Conservation (phyloP, 2,329 filamentous ascomycete genomes). For the Cercospora berteroae region DNA sequence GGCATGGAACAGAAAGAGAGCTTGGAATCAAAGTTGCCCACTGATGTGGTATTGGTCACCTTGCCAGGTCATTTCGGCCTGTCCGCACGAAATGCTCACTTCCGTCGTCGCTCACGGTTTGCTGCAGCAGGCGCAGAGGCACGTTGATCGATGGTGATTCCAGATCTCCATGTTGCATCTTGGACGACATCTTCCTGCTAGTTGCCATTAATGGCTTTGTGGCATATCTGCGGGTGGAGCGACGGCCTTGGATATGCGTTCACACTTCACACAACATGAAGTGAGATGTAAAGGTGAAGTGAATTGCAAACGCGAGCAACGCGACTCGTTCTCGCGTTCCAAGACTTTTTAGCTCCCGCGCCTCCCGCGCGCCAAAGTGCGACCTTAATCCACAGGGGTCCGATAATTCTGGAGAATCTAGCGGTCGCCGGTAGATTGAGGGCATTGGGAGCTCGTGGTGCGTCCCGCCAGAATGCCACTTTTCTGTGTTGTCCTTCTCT, state of each 20-base stretch:
- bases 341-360: not conserved
- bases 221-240: not conserved
- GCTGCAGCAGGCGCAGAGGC: not conserved
- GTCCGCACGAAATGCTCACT: not conserved
- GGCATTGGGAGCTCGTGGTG: conserved; percentile 1
- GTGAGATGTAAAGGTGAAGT: not conserved
- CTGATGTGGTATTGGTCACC: not conserved
- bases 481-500: not conserved
- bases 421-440: not conserved
- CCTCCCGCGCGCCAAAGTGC: not conserved
- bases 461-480: not conserved
- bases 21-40: not conserved
- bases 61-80: not conserved
- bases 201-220: not conserved
- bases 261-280: not conserved
- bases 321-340: conserved; percentile 7
- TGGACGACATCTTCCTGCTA: not conserved
- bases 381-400: conserved; percentile 1
- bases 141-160: not conserved
- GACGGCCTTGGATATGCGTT: not conserved
- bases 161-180: not conserved
- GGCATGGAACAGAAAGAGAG: not conserved
- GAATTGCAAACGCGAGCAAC: not conserved
- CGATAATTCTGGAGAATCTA: conserved; percentile 2
- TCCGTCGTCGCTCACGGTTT: not conserved